Base-by-base conservation (phyloP, 768 basidiomycete species). In the Podaxis pistillaris region DNA sequence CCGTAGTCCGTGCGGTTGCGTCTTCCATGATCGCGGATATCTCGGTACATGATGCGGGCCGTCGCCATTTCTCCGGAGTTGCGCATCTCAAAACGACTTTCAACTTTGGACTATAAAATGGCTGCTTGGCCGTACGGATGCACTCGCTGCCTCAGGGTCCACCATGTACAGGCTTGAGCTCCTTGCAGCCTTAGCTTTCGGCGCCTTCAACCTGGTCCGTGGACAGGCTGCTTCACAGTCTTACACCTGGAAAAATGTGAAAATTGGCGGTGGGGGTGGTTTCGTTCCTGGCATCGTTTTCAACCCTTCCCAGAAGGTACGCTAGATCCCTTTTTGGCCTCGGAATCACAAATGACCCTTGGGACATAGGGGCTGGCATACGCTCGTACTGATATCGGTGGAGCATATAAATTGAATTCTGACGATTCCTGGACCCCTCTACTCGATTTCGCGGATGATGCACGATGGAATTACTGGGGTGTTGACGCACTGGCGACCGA, bases 381-480 rank as follows among this genome's bases (percentile, higher is more conserved):
- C 69, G 85, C 83, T n/a, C 82, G 87, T 24, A 87, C 86, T 8
- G 87, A 88, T 70, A 86, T 89, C 40, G 86, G 86, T 58, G 86
- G 86, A 28, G 85, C 83, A 22, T 87, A 88, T 72, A 84, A 78
- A 67, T 72, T 88, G 68, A 87, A 88, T 68, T 44, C 83, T 1
- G 83, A 86, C 66, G 82, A 85, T 56, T 73, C 83, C 1, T 88
- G 87, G 87, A 84, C 83, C 0, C 85, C 86, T 44, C 72, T 88
- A 22, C 74, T 86, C 40, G 87, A 88, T 67, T 87, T 84, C 65
- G 77, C 75, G 5, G 75, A 72, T 67, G 66, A 80, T 64, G 64
- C 76, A 12, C 69, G 76, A 51, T 87, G 86, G 86, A 80, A 84
- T 58, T 81, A 84, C 64, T 86, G 83, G 84, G 84, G 85, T 24